Conservation (phyloP, 495 filamentous ascomycete species). For the Margaritispora aquatica region DNA sequence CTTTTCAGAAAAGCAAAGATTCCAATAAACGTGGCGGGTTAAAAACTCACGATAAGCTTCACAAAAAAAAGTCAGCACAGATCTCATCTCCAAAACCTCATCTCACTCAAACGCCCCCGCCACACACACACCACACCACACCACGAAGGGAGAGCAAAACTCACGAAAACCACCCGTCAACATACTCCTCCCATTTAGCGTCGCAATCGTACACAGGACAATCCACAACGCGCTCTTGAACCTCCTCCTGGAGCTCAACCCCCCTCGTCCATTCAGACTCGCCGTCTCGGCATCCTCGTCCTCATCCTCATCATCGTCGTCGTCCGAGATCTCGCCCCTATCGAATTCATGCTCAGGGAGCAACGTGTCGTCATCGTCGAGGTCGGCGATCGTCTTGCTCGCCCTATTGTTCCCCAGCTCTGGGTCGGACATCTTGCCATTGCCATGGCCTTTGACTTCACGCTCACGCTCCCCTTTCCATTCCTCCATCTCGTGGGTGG, state of each 20-base stretch:
- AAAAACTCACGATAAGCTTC: constrained; percentile 17
- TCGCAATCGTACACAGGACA: constrained; percentile 3
- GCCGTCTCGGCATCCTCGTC: too few species aligned
- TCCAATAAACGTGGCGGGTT: background rate
- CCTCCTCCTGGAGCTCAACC: background rate
- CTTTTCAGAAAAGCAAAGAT: too few species aligned
- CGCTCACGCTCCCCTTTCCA: background rate
- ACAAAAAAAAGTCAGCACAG: background rate
- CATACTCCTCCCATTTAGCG: constrained; percentile 13
- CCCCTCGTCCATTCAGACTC: background rate
- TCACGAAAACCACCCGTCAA: constrained; percentile 20
- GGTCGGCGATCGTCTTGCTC: too few species aligned
- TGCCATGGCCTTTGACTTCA: too few species aligned
- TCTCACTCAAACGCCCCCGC: too few species aligned
- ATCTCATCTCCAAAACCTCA: background rate
- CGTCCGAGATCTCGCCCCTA: background rate
- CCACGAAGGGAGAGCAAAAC: background rate
- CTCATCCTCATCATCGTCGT: background rate
- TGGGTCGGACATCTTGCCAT: too few species aligned
- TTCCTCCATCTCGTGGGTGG: background rate
- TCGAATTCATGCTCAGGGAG: constrained; percentile 6
- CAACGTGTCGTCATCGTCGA: constrained; percentile 5
- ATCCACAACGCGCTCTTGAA: constrained; percentile 6
- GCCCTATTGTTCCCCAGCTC: too few species aligned
- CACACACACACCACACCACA: too few species aligned